Evolutionary conservation across 202 grass and related monocot genomes (phyloP).

Genomic region (Schoenoplectus tabernaemontani): DNA sequence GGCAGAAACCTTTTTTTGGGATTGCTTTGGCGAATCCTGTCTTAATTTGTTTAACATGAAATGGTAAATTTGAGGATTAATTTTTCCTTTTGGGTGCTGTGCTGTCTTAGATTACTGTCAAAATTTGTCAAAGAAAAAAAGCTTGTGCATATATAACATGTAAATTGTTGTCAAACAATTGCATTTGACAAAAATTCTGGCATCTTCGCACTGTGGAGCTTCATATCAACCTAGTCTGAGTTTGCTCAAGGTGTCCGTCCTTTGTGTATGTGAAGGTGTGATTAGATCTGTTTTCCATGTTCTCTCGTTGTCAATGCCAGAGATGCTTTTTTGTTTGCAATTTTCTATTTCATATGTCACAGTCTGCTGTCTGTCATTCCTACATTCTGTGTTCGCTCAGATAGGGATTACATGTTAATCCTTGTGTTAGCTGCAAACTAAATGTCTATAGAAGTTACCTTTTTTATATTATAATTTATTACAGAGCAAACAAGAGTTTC

Average conservation of each 20-base stretch:
- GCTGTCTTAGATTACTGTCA: background rate
- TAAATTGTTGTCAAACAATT: background rate
- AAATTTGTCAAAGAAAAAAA: background rate
- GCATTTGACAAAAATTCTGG: background rate
- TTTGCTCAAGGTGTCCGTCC: background rate
- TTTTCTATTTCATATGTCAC: background rate
- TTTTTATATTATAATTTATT: background rate
- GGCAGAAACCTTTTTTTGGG: conserved; percentile 20
- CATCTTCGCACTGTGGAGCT: background rate
- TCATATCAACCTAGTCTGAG: background rate
- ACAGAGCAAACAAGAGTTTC: too few species aligned
- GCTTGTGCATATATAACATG: background rate
- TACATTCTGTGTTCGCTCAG: background rate
- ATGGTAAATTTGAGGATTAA: conserved; percentile 9
- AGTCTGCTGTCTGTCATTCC: background rate
- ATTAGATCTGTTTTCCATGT: background rate
- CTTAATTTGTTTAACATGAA: conserved; percentile 12
- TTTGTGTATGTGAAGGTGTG: background rate
- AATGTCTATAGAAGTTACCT: background rate
- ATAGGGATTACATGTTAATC: background rate
- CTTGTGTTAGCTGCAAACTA: background rate
- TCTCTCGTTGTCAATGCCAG: background rate
- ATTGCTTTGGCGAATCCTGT: conserved; percentile 22
- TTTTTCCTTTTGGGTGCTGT: background rate
- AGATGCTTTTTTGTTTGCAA: background rate